A percentile compares a stretch with the other conserved stretches of the same genome.
Conservation (phyloP, 2,329 filamentous ascomycete genomes). For the Aphanoascus verrucosus region DNA sequence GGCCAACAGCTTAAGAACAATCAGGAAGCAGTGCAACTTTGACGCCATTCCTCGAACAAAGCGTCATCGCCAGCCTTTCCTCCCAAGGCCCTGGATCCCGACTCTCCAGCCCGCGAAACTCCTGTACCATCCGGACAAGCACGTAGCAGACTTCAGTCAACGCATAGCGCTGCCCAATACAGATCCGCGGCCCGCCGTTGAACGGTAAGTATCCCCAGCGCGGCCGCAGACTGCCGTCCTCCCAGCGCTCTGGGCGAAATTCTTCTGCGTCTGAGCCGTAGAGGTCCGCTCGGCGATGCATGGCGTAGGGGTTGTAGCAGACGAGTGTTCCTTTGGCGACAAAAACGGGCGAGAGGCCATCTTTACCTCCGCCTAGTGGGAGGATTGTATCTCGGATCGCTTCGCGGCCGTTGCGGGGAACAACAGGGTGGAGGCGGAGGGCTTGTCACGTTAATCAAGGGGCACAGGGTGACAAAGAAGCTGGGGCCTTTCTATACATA, state of each 20-base stretch:
- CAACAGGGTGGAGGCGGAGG: slow-evolving; percentile 38
- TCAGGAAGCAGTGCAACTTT: too few relatives aligned
- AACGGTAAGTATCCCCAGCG: slow-evolving; percentile 45
- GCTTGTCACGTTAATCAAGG: slow-evolving; percentile 19
- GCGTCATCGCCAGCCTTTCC: slow-evolving; percentile 14
- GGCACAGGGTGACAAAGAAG: slow-evolving; percentile 8
- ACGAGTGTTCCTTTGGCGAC: slow-evolving; percentile 56
- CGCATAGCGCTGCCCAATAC: slow-evolving; percentile 50
- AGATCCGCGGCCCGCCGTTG: slow-evolving; percentile 44
- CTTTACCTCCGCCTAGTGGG: slow-evolving; percentile 49
- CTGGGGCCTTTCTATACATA: slow-evolving; percentile 15
- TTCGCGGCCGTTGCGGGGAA: slow-evolving; percentile 37
- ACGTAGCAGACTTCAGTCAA: slow-evolving; percentile 47
- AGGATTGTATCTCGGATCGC: slow-evolving; percentile 35
- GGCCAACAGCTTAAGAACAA: too few relatives aligned
- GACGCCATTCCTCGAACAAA: too few relatives aligned
- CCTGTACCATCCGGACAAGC: slow-evolving; percentile 33
- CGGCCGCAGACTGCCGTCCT: slow-evolving; percentile 41
- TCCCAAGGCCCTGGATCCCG: slow-evolving; percentile 47
- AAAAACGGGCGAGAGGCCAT: slow-evolving; percentile 50
- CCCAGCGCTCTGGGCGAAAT: slow-evolving; percentile 55
- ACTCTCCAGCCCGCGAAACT: slow-evolving; percentile 30
- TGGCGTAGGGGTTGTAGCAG: slow-evolving; percentile 55
- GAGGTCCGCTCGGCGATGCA: slow-evolving; percentile 58
- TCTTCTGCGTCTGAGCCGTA: slow-evolving; percentile 44